phyloP scores from a whole-genome alignment of 1,284 basidiomycete species.

The Dichomitus squalens region DNA sequence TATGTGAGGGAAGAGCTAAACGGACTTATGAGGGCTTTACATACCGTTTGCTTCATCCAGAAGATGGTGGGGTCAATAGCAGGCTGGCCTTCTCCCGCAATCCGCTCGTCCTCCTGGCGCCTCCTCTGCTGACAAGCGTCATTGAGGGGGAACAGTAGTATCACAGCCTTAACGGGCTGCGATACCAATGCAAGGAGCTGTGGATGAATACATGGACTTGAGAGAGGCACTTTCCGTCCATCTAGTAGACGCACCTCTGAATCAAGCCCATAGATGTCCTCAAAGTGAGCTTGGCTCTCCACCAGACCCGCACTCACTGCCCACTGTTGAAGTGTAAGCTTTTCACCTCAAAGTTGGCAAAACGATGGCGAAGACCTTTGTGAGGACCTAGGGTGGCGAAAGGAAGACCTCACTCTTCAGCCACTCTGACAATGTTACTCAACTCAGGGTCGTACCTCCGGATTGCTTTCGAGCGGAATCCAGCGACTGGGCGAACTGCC shows the following conservation, averaged over 20 bases:
- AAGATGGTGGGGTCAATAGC: conserved; percentile 63
- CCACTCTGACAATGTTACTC: not conserved
- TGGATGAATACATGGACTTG: not conserved
- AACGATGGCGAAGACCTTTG: not conserved
- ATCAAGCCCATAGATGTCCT: conserved; percentile 85
- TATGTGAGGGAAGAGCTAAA: not conserved
- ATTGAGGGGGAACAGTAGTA: conserved; percentile 81
- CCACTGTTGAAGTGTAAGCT: conserved; percentile 57
- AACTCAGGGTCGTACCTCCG: conserved; percentile 9
- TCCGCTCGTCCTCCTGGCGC: conserved; percentile 57
- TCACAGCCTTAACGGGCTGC: conserved; percentile 75
- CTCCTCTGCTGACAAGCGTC: conserved; percentile 52
- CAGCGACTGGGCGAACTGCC: conserved; percentile 8
- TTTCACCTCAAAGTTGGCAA: not conserved
- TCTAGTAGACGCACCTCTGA: conserved; percentile 49
- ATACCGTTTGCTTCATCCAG: conserved; percentile 80
- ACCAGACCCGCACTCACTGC: conserved; percentile 73
- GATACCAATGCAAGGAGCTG: conserved; percentile 73
- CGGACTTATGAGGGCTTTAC: conserved; percentile 5
- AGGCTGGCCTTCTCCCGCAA: conserved; percentile 49
- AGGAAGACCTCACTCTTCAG: not conserved
- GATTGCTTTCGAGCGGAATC: conserved; percentile 24
- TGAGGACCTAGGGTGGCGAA: conserved; percentile 11
- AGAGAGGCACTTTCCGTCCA: not conserved
- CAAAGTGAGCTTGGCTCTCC: conserved; percentile 59